These are phyloP conservation scores for Diplodia corticola DNA, from an alignment of 2,329 filamentous ascomycete genomes.

Conservation along the genomic window DNA sequence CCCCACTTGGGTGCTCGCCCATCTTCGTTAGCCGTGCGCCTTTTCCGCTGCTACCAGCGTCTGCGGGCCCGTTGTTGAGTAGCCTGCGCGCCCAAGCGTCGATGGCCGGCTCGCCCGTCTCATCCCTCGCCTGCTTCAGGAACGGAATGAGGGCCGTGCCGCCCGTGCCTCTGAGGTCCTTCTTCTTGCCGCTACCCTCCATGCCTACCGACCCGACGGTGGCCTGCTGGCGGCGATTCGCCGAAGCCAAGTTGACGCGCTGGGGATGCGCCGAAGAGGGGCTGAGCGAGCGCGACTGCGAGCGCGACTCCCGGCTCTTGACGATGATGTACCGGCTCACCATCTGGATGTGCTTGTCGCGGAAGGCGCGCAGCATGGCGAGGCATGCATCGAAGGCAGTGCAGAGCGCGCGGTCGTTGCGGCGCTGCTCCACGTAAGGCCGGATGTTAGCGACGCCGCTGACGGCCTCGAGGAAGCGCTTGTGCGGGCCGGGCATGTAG, in stretches of 20 bases:
- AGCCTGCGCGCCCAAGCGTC: constrained; percentile 62
- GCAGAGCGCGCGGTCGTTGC: constrained; percentile 64
- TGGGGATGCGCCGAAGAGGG: constrained; percentile 44
- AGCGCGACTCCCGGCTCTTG: constrained; percentile 72
- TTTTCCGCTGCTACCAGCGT: constrained; percentile 38
- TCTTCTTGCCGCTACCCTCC: constrained; percentile 9
- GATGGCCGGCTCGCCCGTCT: constrained; percentile 90
- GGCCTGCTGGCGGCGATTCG: constrained; percentile 32
- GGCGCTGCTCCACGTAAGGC: constrained; percentile 69
- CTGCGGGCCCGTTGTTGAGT: constrained; percentile 54
- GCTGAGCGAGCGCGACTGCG: constrained; percentile 56
- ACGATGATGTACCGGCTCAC: constrained; percentile 94
- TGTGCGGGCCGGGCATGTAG: constrained; percentile 95
- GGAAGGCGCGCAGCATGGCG: constrained; percentile 72
- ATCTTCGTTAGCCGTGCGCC: constrained; percentile 53
- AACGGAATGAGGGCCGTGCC: constrained; percentile 94
- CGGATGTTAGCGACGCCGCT: constrained; percentile 81
- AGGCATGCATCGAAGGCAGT: constrained; percentile 90
- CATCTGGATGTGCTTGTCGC: constrained; percentile 94
- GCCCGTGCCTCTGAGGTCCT: constrained; percentile 80
- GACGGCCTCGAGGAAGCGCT: constrained; percentile 83
- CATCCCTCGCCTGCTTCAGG: constrained; percentile 92
- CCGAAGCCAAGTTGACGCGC: constrained; percentile 63
- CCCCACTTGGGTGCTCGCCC: constrained; percentile 55
- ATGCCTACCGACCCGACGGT: constrained; percentile 27